Percentiles rank a stretch among this genome's conserved stretches.
phyloP scores from a whole-genome alignment of 306 rosid genomes.

The Hippophae gyantsensis region DNA sequence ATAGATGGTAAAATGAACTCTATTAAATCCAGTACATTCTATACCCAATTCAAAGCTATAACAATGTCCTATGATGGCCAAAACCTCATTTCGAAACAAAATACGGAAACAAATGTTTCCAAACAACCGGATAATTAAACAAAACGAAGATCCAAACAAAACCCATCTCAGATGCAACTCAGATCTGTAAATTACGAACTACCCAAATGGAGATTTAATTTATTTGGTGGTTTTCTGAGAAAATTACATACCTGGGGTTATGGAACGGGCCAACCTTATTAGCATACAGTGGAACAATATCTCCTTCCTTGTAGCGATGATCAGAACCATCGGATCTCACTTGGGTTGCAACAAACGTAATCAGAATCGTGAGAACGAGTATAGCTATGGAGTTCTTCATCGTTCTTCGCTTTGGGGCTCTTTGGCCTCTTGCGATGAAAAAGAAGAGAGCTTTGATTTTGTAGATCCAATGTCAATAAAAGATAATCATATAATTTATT shows the following conservation, averaged over 20 bases:
- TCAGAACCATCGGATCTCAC: slow-evolving; percentile 64
- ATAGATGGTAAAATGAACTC: no score
- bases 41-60: background rate
- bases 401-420: background rate
- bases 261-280: slow-evolving; percentile 83
- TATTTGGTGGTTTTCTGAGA: background rate
- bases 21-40: no score
- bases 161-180: slow-evolving; percentile 9
- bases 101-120: background rate
- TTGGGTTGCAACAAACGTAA: slow-evolving; percentile 20
- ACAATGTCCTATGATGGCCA: background rate
- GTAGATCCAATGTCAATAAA: no score
- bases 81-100: background rate
- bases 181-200: no score
- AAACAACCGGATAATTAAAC: background rate
- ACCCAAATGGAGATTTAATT: slow-evolving; percentile 16
- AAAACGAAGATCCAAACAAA: slow-evolving; percentile 3
- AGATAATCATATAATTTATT: no score
- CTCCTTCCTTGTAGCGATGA: slow-evolving; percentile 56
- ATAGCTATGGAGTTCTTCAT: slow-evolving; percentile 25
- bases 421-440: slow-evolving; percentile 9
- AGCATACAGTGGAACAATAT: slow-evolving; percentile 61
- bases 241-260: slow-evolving; percentile 51
- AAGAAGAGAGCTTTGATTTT: background rate
- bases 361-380: slow-evolving; percentile 30